Evolutionary conservation across 352 stramenopile genomes (phyloP), one percentile per base, ranked within the genome.

Genomic region (Phytophthora syringae): DNA sequence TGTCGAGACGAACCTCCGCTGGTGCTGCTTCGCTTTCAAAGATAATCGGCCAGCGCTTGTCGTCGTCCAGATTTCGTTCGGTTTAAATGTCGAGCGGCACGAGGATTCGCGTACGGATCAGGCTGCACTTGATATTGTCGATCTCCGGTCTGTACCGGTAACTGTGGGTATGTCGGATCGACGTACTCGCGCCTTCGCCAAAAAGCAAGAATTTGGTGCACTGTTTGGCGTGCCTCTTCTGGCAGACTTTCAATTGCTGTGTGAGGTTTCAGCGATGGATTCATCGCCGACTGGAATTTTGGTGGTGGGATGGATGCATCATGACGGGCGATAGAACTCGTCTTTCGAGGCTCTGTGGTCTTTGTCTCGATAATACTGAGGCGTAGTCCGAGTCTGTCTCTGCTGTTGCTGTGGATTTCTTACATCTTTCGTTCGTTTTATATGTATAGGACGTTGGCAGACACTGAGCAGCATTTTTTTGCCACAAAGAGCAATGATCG

Each of bases 1-100:
- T 39, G 32, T n/a, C 16, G 13, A 12, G 32, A 39, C 0, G 11
- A n/a, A 2, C 16, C 32, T 39, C 32, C 45, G 15, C 11, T 52
- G 5, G 45, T 52, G n/a, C 39, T 52, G n/a, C 15, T 24, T 22
- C 45, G 45, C 25, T 52, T 52, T 25, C 45, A 52, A 5, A 52
- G 45, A 30, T 39, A 37, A 30, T 52, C 45, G 0, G 24, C 16
- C 1, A 52, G 16, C 21, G 45, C 39, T 39, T 39, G 32, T 12
- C 16, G 32, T 39, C 32, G 32, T 16, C 32, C 32, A 39, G 32
- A 39, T n/a, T 39, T 39, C 3, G 32, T 39, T 39, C 32, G 32
- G 32, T 12, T 39, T 12, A 39, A 39, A 39, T 39, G 32, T 16
- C 32, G 13, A 12, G 32, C 5, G 13, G 4, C 13, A 12, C 9